Evolutionary conservation across 768 basidiomycete species (phyloP), one percentile per base, ranked within the genome.

Genomic region (Cystobasidium tubakii): DNA sequence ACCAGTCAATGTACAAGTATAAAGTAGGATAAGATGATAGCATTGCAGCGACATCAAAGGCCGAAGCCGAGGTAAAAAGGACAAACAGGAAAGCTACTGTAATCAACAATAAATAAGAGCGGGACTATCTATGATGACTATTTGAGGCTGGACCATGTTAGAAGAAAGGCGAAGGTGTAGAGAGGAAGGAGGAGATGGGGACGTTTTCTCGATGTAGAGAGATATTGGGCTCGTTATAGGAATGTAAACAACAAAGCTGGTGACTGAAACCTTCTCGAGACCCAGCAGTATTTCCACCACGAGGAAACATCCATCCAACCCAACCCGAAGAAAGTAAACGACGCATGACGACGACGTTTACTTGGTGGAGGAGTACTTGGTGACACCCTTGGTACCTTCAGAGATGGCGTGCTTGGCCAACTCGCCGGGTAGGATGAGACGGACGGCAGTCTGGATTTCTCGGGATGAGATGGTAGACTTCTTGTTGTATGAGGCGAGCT

Each of bases 401-500:
- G 91, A 95, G 81, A 92, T 90, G 76, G 89, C 90, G 82, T 91
- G 90, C 85, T 94, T 94, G 80, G 91, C 90, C 46, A 79, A 77
- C 83, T 94, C 92, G 81, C 92, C 92, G 78, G 96, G 94, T 34
- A 99, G 89, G 82, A 99, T 96, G 73, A 98, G 87, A 77, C 95
- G 90, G 72, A 98, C 95, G 50, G 92, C 87, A 44, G 95, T 98
- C 83, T 98, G 95, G 78, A 97, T 97, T 83, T 98, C 94, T 76
- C 94, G 92, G 69, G 94, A 97, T 57, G 94, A 97, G 82, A 98
- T 97, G 50, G 95, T 98, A 13, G 94, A 96, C 83, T 95, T 96
- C 85, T 96, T 95, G 77, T 94, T 96, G 85, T 97, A 97, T 0
- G 91, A 86, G 46, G 95, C 94, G 77, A 98, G 89, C 85, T 95